Conservation (phyloP, 1,284 basidiomycete species). For the Xerocomus alliaceus region DNA sequence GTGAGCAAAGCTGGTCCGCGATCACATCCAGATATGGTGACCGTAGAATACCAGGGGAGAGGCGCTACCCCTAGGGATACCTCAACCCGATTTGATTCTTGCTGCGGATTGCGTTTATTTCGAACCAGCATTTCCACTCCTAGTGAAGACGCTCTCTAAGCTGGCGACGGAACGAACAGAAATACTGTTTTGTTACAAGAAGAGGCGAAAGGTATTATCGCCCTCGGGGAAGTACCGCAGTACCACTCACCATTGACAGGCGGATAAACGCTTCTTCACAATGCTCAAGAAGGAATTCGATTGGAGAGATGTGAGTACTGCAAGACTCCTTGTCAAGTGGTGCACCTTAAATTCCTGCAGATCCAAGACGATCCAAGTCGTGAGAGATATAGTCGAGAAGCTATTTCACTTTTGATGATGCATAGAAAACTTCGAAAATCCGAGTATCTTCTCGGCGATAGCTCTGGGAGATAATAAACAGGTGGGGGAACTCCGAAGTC, state of each 20-base stretch:
- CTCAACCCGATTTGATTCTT: conserved; percentile 70
- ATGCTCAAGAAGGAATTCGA: conserved; percentile 83
- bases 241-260: conserved; percentile 53
- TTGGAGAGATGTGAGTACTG: conserved; percentile 67
- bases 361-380: conserved; percentile 59
- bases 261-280: conserved; percentile 89
- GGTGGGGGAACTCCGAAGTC: not conserved
- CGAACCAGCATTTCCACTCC: conserved; percentile 90
- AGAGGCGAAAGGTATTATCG: conserved; percentile 78
- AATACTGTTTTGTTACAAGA: conserved; percentile 92
- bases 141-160: conserved; percentile 80
- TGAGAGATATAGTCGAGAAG: conserved; percentile 57
- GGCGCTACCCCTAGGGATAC: conserved; percentile 51
- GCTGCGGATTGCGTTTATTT: conserved; percentile 96
- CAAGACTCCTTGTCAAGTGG: not conserved
- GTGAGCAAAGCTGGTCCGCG: conserved; percentile 47
- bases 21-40: conserved; percentile 2
- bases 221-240: not conserved
- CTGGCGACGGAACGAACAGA: conserved; percentile 67
- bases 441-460: not conserved
- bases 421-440: conserved; percentile 31
- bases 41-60: conserved; percentile 57
- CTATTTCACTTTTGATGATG: conserved; percentile 62
- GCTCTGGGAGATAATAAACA: not conserved
- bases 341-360: conserved; percentile 39